Percentiles rank a stretch among this genome's conserved stretches.
Conservation (phyloP, 192 early-diverging fungal species). For the Mortierella alpina region DNA sequence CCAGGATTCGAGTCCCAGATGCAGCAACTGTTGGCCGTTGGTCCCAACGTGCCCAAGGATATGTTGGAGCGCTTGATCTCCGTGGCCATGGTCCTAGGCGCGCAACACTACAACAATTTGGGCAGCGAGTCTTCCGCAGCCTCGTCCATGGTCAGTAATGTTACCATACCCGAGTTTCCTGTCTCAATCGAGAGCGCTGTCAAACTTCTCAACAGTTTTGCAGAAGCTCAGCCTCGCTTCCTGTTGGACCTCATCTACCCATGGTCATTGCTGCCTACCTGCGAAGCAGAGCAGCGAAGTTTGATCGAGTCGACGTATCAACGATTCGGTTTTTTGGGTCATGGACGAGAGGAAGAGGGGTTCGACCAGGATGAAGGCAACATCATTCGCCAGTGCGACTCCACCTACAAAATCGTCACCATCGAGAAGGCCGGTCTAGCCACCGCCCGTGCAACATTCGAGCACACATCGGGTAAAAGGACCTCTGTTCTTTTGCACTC, state of each 20-base stretch:
- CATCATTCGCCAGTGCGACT: conserved; percentile 54
- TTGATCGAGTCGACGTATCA: conserved; percentile 71
- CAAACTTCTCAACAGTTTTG: conserved; percentile 54
- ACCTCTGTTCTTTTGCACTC: conserved; percentile 46
- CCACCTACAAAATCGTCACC: conserved; percentile 54
- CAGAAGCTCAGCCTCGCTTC: conserved; percentile 61
- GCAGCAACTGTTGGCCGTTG: conserved; percentile 57
- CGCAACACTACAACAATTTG: conserved; percentile 45
- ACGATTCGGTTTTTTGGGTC: conserved; percentile 63
- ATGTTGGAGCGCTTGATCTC: conserved; percentile 66
- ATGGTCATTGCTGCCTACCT: conserved; percentile 66
- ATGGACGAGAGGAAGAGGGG: conserved; percentile 57
- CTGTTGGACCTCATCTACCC: conserved; percentile 71
- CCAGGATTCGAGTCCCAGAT: conserved; percentile 66
- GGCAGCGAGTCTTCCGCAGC: conserved; percentile 49
- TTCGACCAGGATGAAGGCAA: conserved; percentile 37
- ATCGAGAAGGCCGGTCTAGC: conserved; percentile 41
- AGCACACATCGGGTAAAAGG: conserved; percentile 46
- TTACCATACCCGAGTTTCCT: conserved; percentile 72
- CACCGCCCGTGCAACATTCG: conserved; percentile 33
- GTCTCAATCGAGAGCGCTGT: conserved; percentile 62
- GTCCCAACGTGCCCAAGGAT: conserved; percentile 54
- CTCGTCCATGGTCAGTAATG: conserved; percentile 47
- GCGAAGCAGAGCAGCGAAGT: conserved; percentile 66
- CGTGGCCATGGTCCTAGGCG: conserved; percentile 63